Base-by-base conservation (phyloP, 78 protist species). In the Planoprotostelium fungivorum region DNA sequence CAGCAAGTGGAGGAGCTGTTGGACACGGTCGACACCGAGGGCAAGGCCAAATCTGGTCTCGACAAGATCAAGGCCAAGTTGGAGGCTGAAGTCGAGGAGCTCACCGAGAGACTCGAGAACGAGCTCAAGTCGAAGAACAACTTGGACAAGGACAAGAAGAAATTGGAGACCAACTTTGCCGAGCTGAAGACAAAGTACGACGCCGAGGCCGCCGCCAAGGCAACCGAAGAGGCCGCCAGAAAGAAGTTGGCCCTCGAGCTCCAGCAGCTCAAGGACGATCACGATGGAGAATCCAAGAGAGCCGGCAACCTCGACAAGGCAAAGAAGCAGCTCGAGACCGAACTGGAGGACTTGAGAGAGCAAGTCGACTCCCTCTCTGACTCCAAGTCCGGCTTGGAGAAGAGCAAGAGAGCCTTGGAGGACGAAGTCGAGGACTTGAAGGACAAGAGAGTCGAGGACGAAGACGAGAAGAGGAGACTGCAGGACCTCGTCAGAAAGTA, bases 131-230 rank as follows among this genome's bases (percentile, higher is more conserved):
- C 88, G 88, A 88, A 89, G 87, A 90, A 89, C 36, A 89, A 86
- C 83, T 86, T 92, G 38, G 94, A 92, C 39, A 92, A 92, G 73
- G 36, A 85, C 87, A 92, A 92, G 90, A 92, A 92, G 92, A 92
- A 92, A 73, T 34, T 88, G 37, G 96, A 94, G 88, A 1, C 84
- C 37, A 91, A 88, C 35, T 29, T 86, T 39, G 36, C 84, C 25
- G 94, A 92, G 36, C 34, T 92, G 34, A 25, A 87, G 38, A 35
- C 92, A 37, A 85, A 85, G 83, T 86, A 88, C 25, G 92, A 92
- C 34, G 37, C 89, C 85, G 94, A 92, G 63, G 63, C 84, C 90
- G 39, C 83, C 35, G 91, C 94, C 63, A 90, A 91, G 88, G 28
- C 83, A 73, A 89, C 89, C 84, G 91, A 89, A 37, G 94, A 92